Evolutionary conservation across 2,329 filamentous ascomycete genomes (phyloP).

Genomic region (Penicillium sp.): DNA sequence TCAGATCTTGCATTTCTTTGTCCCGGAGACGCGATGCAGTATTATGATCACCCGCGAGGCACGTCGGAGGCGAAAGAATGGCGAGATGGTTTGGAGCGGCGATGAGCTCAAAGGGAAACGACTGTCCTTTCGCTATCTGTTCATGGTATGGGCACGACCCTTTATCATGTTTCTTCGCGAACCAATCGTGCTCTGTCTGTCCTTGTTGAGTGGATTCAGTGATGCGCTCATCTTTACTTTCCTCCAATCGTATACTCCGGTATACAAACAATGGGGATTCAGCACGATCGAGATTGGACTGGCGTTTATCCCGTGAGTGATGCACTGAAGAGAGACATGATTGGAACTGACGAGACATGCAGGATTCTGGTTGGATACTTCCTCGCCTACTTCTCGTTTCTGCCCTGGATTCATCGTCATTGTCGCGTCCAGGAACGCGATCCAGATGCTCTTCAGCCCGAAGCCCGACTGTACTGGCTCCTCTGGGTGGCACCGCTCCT

Average conservation of each 20-base stretch:
- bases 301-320: constrained; percentile 48
- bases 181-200: constrained; percentile 58
- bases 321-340: neutral
- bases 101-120: constrained; percentile 59
- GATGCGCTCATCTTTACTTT: constrained; percentile 63
- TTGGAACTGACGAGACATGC: neutral
- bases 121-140: constrained; percentile 52
- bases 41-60: constrained; percentile 55
- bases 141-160: constrained; percentile 54
- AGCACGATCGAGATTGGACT: constrained; percentile 45
- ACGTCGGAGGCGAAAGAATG: constrained; percentile 50
- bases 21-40: constrained; percentile 54
- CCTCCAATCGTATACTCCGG: constrained; percentile 56
- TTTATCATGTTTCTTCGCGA: constrained; percentile 61
- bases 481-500: constrained; percentile 53
- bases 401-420: constrained; percentile 48
- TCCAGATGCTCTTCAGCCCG: constrained; percentile 53
- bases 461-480: constrained; percentile 55
- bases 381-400: constrained; percentile 51
- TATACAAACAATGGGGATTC: constrained; percentile 58
- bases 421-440: constrained; percentile 38
- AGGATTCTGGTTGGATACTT: constrained; percentile 53
- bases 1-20: constrained; percentile 47
- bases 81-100: constrained; percentile 62
- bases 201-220: constrained; percentile 58